Conservation (phyloP, 2,329 filamentous ascomycete genomes). For the Ophiostoma sp. region DNA sequence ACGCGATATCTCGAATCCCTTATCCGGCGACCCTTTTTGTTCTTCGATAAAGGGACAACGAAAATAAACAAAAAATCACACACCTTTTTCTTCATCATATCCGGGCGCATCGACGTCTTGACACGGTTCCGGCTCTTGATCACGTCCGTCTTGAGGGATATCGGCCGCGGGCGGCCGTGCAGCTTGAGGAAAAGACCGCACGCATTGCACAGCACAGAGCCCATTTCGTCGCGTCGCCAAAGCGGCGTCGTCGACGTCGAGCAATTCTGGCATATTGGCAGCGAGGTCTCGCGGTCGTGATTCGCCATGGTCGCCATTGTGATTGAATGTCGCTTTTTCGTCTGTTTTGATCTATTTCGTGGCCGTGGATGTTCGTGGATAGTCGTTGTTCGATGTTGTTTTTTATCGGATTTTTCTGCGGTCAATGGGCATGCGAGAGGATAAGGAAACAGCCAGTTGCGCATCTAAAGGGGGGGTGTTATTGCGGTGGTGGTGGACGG, state of each 20-base stretch:
- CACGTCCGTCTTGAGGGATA: constrained; percentile 97
- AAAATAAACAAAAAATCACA: constrained; percentile 36
- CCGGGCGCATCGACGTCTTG: constrained; percentile 73
- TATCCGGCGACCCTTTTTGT: background rate
- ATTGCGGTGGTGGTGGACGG: constrained; percentile 25
- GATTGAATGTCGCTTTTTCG: background rate
- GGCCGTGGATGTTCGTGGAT: background rate
- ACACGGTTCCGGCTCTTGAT: constrained; percentile 99
- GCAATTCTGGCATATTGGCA: constrained; percentile 98
- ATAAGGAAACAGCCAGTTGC: constrained; percentile 16
- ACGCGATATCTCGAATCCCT: background rate
- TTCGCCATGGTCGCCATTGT: constrained; percentile 55
- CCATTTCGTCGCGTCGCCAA: constrained; percentile 95
- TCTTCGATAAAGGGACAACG: background rate
- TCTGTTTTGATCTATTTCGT: background rate
- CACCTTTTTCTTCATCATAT: constrained; percentile 81
- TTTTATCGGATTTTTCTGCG: background rate
- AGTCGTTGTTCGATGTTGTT: background rate
- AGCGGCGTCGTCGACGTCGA: constrained; percentile 91
- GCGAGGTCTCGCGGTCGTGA: constrained; percentile 61
- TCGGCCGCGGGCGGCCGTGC: constrained; percentile 87
- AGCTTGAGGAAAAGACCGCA: constrained; percentile 97
- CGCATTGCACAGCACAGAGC: constrained; percentile 95
- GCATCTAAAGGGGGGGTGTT: constrained; percentile 19
- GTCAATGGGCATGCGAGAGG: constrained; percentile 25